Base-by-base conservation (phyloP, 1,139 yeast species). In the Protomyces gravidus region DNA sequence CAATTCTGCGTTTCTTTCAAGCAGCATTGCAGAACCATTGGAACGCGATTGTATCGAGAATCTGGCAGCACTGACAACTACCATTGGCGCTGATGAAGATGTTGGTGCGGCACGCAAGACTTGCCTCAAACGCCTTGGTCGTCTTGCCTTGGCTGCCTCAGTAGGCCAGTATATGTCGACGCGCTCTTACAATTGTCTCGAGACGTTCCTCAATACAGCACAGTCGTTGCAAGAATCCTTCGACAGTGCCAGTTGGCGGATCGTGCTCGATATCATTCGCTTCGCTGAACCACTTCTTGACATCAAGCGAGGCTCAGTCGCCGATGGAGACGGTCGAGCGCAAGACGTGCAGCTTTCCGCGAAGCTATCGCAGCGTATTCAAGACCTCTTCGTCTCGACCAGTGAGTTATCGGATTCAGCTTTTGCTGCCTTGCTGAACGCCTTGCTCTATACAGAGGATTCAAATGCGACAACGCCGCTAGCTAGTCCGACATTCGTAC, bases 61-160 rank as follows among this genome's bases (percentile, higher is more conserved):
- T 25, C 11, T 53, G 5, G 13, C 46, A 6, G 21, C 27, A 3
- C 36, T 42, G 39, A 45, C 40, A 17, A 7, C 27, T 13, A 23
- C 26, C 19, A 15, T 32, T 11, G 28, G 36, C 17, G 13, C n/a
- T 5, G 45, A 27, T 15, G 46, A 33, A 4, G 58, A 45, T 19
- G 36, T 25, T 15, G 17, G 4, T 21, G 11, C 27, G 26, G 45
- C 58, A 9, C 30, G 58, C 17, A 50, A 53, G 13, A 13, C 36
- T 28, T 53, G 48, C 23, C 46, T 53, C 6, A 40, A 50, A 5
- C 50, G 58, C 3, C 58, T 53, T 17, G 58, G 58, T 17, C 21
- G 58, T 5, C 26, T 53, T 2, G 58, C 58, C 9, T 25, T 53
- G 17, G 45, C 58, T 17, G 47, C 58, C 9, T 45, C 58, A 0